Percentiles rank a stretch among this genome's conserved stretches.
phyloP scores from a whole-genome alignment of 139 green algal genomes.

The Ulvella scutata region DNA sequence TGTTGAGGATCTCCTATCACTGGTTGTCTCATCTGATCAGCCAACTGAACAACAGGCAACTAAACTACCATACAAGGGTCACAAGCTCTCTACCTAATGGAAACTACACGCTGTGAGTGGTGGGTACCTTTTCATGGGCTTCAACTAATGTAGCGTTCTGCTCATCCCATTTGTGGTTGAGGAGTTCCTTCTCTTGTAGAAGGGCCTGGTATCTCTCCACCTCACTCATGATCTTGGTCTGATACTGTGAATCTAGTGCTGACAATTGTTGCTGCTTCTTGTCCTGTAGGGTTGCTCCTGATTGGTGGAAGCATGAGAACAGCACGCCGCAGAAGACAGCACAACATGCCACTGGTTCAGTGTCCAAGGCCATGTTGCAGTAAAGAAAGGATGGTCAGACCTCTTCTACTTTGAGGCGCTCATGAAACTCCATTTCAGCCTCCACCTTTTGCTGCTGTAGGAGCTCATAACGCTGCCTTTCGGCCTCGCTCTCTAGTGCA shows the following conservation, averaged over 20 bases:
- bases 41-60: background rate
- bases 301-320: background rate
- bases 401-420: conserved; percentile 36
- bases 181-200: conserved; percentile 54
- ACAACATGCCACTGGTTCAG: no score
- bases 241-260: conserved; percentile 59
- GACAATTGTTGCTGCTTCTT: conserved; percentile 31
- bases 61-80: no score
- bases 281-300: conserved; percentile 31
- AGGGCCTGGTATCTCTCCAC: conserved; percentile 63
- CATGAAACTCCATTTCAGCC: conserved; percentile 58
- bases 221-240: conserved; percentile 70
- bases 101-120: conserved; percentile 11
- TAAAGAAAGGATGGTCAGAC: no score
- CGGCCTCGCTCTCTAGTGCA: conserved; percentile 41
- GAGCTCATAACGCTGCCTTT: conserved; percentile 54
- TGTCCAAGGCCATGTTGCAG: no score
- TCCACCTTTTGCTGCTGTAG: conserved; percentile 26
- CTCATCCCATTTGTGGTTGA: conserved; percentile 67
- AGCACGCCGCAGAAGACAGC: no score
- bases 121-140: conserved; percentile 62
- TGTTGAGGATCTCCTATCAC: no score
- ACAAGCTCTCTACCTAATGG: background rate
- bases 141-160: conserved; percentile 66
- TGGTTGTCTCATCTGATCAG: background rate